Base-by-base conservation (phyloP, 306 rosid species). In the apple (Malus domestica) region DNA sequence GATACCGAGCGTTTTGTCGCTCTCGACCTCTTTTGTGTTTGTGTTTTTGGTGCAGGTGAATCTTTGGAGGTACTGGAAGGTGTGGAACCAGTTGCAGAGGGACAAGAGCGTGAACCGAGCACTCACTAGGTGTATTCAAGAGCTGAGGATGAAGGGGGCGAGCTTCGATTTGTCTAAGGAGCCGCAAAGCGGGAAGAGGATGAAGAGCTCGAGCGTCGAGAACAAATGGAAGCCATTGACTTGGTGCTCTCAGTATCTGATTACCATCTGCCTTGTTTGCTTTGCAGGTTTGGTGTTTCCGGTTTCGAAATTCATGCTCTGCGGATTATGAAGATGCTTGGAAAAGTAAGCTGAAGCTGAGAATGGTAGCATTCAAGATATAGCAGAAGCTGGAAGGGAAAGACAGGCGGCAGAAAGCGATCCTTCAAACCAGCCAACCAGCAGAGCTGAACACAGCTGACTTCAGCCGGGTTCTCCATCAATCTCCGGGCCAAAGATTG, bases 121-220 rank as follows among this genome's bases (percentile, higher is more conserved):
- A 0, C 70, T 95, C 46, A 77, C 71, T 0, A 85, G 97, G 86
- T 89, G 93, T 22, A 81, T 89, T 9, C 92, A 86, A 67, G 99
- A 95, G 79, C 71, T 92, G 85, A 92, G 97, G 78, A 95, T 92
- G 99, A 92, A 90, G 68, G 99, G 99, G 15, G 85, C 87, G 4
- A 89, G 96, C 82, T 95, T 92, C 67, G 96, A 95, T 83, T 42
- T 95, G 83, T 88, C 88, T 0, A 95, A 90, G 65, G 93, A 88
- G 78, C 93, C 93, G 1, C 75, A 76, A 4, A 52, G 45, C 65
- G 91, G 90, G 60, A 84, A 88, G 81, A 90, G 83, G 85, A 88
- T 95, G 93, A 95, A 92, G 78, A 95, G 99, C 79, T 92, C 99
- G 0, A 95, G 99, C 54, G 97, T 90, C 5, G 99, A 92, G 85